Base-by-base conservation (phyloP, 805 yeast species). In the Metschnikowia shivogae region DNA sequence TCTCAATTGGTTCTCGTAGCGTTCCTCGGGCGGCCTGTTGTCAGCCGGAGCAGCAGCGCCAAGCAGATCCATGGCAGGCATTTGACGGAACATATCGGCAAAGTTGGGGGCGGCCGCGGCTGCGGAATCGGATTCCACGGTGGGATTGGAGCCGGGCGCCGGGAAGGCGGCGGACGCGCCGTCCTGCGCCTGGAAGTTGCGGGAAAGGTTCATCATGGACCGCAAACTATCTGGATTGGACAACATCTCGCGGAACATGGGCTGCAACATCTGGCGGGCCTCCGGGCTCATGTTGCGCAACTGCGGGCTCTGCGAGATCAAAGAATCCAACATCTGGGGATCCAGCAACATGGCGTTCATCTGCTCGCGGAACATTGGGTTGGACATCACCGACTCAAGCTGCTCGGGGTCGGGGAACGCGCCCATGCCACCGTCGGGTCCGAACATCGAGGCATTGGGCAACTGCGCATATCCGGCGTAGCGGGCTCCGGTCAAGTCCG, bases 361-460 rank as follows among this genome's bases (percentile, higher is more conserved):
- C 48, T 84, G 76, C 61, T 89, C 89, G 61, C 84, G 90, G 56
- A 87, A 78, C 67, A 79, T 73, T 34, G 98, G 99, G 54, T 80
- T 78, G 14, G 81, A 82, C 83, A 93, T 74, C 86, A 88, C 80
- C 44, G 75, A 72, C 30, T 80, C 70, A 65, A 92, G 61, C 50
- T 86, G 89, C 41, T 84, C 90, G 39, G 87, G 85, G 55, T 80
- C 82, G 10, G 95, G 90, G 56, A 83, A 68, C 11, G 56, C 53
- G 35, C 82, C 82, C 87, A 85, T 79, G 13, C 97, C 98, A 34
- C 95, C 96, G 63, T 90, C 97, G 24, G 96, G 90, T 1, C 97
- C 97, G 69, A 92, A 89, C 85, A 88, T 78, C 37, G 83, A 79
- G 1, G 89, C 88, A 3, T 86, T 76, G 5, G 99, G 98, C 65